Conservation (phyloP, 441 rosid species). For the Erodium moschatum region DNA sequence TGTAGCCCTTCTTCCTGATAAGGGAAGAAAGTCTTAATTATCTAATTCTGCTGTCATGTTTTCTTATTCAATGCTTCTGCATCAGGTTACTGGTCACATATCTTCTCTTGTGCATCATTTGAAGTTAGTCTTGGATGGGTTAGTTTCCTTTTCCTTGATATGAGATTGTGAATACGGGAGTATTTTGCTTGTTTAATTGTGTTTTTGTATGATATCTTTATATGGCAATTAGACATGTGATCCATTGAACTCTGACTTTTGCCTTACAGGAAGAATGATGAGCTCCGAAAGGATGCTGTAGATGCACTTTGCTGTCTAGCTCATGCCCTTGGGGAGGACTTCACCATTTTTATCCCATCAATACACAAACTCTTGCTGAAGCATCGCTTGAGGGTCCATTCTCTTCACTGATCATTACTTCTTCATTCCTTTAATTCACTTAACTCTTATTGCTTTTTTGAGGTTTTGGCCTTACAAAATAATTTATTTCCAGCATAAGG, state of each 20-base stretch:
- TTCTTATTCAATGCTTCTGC: slow-evolving; percentile 22
- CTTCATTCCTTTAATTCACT: slow-evolving; percentile 10
- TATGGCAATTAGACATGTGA: not conserved
- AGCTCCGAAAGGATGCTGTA: slow-evolving; percentile 87
- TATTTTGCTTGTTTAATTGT: not conserved
- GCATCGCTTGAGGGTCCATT: slow-evolving; percentile 58
- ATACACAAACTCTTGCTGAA: slow-evolving; percentile 79
- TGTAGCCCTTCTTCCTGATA: no score
- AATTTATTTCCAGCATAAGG: slow-evolving; percentile 67
- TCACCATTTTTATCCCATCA: slow-evolving; percentile 88
- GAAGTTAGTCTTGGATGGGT: slow-evolving; percentile 99
- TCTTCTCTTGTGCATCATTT: slow-evolving; percentile 95
- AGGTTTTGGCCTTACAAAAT: slow-evolving; percentile 9
- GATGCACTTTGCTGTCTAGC: slow-evolving; percentile 98
- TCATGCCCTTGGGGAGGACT: slow-evolving; percentile 96
- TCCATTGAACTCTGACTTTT: slow-evolving; percentile 6
- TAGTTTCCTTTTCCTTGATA: slow-evolving; percentile 27
- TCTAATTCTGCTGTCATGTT: not conserved
- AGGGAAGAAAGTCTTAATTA: no score
- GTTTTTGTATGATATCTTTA: slow-evolving; percentile 1
- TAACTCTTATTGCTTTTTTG: slow-evolving; percentile 14
- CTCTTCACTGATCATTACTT: slow-evolving; percentile 14
- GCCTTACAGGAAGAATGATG: slow-evolving; percentile 70
- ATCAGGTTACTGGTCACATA: slow-evolving; percentile 91
- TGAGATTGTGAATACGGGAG: not conserved